phyloP scores from a whole-genome alignment of 139 green algal species.

The Chlorella sp. region DNA sequence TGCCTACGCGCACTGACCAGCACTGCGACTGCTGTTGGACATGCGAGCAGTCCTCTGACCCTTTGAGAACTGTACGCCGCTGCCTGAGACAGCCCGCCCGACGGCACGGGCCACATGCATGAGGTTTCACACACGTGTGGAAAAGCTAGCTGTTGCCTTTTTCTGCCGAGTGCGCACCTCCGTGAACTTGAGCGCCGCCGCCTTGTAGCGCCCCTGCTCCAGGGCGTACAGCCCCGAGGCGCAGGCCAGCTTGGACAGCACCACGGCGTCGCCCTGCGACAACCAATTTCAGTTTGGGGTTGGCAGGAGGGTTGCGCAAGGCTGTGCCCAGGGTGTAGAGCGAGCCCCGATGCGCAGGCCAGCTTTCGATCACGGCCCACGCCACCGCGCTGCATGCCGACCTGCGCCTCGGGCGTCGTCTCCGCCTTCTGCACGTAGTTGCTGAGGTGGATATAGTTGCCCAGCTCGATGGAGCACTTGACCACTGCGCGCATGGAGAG shows the following conservation, averaged over 20 bases:
- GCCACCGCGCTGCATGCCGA: background rate
- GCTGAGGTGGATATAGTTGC: constrained; percentile 83
- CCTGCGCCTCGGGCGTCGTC: constrained; percentile 59
- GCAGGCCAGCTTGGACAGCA: constrained; percentile 29
- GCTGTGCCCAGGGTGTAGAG: background rate
- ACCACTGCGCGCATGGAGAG: constrained; percentile 56
- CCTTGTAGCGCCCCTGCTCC: constrained; percentile 77
- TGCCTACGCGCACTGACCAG: no score
- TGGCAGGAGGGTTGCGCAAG: background rate
- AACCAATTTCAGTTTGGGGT: background rate
- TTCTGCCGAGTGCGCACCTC: constrained; percentile 41
- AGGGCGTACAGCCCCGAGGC: constrained; percentile 33
- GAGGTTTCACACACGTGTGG: no score
- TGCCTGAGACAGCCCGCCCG: no score
- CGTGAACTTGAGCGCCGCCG: constrained; percentile 74
- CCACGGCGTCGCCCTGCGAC: constrained; percentile 3
- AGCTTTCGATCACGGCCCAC: background rate
- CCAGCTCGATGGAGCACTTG: constrained; percentile 77
- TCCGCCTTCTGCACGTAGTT: constrained; percentile 92
- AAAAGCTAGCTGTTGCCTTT: background rate
- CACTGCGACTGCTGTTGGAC: no score
- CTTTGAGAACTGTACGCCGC: no score
- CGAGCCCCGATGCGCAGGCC: background rate
- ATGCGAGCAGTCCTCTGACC: no score
- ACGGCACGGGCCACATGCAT: no score